Conservation (phyloP, 495 filamentous ascomycete genomes). For the Elaphomyces granulatus region DNA sequence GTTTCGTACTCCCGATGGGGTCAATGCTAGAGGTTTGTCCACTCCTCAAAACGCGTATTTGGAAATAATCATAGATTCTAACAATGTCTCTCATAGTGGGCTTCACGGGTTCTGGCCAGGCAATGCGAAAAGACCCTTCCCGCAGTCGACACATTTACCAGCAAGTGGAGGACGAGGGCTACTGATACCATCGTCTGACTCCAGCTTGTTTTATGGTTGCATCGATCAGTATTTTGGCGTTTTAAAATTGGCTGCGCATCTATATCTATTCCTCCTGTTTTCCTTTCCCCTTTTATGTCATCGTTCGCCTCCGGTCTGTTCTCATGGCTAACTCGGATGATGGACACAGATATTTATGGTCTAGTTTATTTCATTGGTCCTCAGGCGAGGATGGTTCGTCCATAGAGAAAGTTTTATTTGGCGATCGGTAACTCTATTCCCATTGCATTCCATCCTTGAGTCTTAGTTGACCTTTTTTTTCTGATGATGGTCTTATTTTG, state of each 20-base stretch:
- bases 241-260: slow-evolving; percentile 1
- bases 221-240: background rate
- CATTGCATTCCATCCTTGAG: no score
- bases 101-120: slow-evolving; percentile 85
- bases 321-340: slow-evolving; percentile 22
- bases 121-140: slow-evolving; percentile 82
- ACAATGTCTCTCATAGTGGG: slow-evolving; percentile 46
- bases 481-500: no score
- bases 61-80: slow-evolving; percentile 1
- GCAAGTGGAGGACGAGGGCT: slow-evolving; percentile 57
- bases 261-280: slow-evolving; percentile 8
- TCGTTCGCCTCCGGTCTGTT: slow-evolving; percentile 9
- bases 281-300: slow-evolving; percentile 2
- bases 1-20: slow-evolving; percentile 83
- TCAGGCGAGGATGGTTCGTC: background rate
- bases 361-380: background rate
- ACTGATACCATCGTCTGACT: slow-evolving; percentile 11
- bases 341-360: slow-evolving; percentile 1
- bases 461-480: no score
- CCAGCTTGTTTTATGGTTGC: background rate
- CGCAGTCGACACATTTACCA: slow-evolving; percentile 80
- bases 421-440: background rate
- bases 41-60: slow-evolving; percentile 1
- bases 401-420: background rate
- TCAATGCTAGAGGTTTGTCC: slow-evolving; percentile 64